Base-by-base conservation (phyloP, 352 stramenopile species). In the Ochromonadaceae sp. region DNA sequence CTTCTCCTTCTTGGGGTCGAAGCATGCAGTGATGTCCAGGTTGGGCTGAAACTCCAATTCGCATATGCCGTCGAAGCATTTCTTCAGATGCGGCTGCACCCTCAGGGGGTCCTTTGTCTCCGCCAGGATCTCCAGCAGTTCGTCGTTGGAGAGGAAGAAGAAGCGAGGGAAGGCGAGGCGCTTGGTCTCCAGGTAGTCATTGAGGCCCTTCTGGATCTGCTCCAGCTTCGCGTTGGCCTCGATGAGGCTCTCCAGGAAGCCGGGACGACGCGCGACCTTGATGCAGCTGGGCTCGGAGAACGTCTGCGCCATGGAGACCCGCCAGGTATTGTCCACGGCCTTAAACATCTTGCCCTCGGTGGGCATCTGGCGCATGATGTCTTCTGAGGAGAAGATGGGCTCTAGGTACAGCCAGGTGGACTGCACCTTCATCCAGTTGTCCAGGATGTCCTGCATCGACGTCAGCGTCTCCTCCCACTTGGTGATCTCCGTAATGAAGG, bases 361-460 rank as follows among this genome's bases (percentile, higher is more conserved):
- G 0, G 88, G 88, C 0, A 96, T 79, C 60, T 75, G 88, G 66
- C 95, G 94, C 78, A 93, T 95, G 67, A 96, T 96, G 66, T 96
- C 88, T 0, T 82, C 81, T 1, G 84, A 93, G 63, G 94, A 86
- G 44, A 96, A 96, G 67, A 96, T 96, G 15, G 88, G 88, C 71
- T 96, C 84, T 31, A 94, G 74, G 67, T 94, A 94, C 28, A 94
- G 61, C 86, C 86, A 94, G 34, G 85, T 92, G 15, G 84, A 76
- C 68, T 94, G 86, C 22, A 94, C 84, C 69, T 92, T 91, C 50
- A 94, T 84, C 86, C 86, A 94, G 60, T 90, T 91, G 74, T 94
- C 86, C 72, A 93, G 84, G 39, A 92, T 91, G 41, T 92, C 83
- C 66, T 94, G 83, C 22, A 93, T 77, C n/a, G 76, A 77, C 28